Percentiles rank a stretch among this genome's conserved stretches.
Conservation (phyloP, 331 rosid genomes). For the Phaseolus coccineus region DNA sequence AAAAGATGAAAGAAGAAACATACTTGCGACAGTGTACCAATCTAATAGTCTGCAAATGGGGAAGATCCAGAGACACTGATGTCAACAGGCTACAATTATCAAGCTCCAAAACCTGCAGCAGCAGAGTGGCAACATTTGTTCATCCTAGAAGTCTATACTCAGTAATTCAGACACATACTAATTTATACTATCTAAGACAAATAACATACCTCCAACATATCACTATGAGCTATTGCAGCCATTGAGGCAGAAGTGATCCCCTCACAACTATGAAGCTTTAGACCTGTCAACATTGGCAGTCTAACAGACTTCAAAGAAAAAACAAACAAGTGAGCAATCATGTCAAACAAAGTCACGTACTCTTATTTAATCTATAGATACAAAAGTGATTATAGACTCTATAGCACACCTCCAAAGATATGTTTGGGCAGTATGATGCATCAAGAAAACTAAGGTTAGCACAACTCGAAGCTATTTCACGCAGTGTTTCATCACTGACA, state of each 20-base stretch:
- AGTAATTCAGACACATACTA: conserved; percentile 23
- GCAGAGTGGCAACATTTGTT: conserved; percentile 35
- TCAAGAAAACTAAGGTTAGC: conserved; percentile 79
- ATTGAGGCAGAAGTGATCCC: conserved; percentile 98
- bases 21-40: conserved; percentile 99
- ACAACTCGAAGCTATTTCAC: conserved; percentile 79
- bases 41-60: conserved; percentile 82
- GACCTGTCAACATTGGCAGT: conserved; percentile 82
- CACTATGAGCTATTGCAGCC: conserved; percentile 80
- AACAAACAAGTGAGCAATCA: conserved; percentile 42
- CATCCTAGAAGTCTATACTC: conserved; percentile 32
- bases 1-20: conserved; percentile 37
- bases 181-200: conserved; percentile 18
- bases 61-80: conserved; percentile 87
- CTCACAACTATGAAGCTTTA: conserved; percentile 93
- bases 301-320: conserved; percentile 79
- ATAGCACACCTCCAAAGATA: conserved; percentile 86
- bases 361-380: conserved; percentile 16
- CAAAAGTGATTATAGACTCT: conserved; percentile 1
- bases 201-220: conserved; percentile 76
- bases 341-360: conserved; percentile 52
- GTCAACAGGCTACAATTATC: conserved; percentile 91
- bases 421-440: conserved; percentile 94
- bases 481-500: conserved; percentile 95
- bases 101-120: conserved; percentile 92